Conservation (phyloP, 2,329 filamentous ascomycete species). For the Colletotrichum falcatum region DNA sequence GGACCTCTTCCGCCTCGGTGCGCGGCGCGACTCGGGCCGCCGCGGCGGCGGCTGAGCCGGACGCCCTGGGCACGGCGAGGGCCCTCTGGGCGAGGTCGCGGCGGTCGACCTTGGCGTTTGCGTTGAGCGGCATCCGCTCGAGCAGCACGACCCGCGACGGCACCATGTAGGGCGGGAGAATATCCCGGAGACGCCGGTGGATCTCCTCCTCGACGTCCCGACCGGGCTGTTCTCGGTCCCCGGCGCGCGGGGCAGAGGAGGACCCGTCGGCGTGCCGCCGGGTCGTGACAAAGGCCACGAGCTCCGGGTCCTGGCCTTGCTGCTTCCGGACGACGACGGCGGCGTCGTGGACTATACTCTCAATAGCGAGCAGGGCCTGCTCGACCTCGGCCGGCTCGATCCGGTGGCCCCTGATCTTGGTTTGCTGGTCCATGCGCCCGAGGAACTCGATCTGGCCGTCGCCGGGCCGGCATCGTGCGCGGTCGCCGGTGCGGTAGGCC, state of each 20-base stretch:
- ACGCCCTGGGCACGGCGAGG: neutral
- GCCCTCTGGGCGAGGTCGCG: constrained; percentile 9
- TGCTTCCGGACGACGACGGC: constrained; percentile 37
- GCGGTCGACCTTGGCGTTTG: constrained; percentile 46
- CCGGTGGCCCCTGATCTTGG: constrained; percentile 49
- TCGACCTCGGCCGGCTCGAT: constrained; percentile 48
- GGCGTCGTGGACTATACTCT: constrained; percentile 40
- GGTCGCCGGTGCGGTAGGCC: constrained; percentile 48
- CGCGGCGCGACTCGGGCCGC: constrained; percentile 4
- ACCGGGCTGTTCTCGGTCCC: neutral
- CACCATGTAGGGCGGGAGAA: constrained; percentile 45
- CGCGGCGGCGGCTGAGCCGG: too few relatives aligned
- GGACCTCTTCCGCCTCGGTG: constrained; percentile 42
- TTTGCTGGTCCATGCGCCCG: constrained; percentile 46
- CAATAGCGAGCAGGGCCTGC: constrained; percentile 38
- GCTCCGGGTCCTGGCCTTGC: constrained; percentile 1
- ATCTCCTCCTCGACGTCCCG: neutral
- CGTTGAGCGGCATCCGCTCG: constrained; percentile 45
- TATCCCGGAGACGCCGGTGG: neutral
- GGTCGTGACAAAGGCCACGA: constrained; percentile 6
- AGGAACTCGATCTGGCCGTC: constrained; percentile 47
- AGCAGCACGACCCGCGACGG: constrained; percentile 43
- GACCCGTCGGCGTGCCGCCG: neutral
- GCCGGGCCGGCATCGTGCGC: neutral
- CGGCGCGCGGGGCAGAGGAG: neutral